Conservation (phyloP, 208 protist genomes). For the Leishmania lainsoni region DNA sequence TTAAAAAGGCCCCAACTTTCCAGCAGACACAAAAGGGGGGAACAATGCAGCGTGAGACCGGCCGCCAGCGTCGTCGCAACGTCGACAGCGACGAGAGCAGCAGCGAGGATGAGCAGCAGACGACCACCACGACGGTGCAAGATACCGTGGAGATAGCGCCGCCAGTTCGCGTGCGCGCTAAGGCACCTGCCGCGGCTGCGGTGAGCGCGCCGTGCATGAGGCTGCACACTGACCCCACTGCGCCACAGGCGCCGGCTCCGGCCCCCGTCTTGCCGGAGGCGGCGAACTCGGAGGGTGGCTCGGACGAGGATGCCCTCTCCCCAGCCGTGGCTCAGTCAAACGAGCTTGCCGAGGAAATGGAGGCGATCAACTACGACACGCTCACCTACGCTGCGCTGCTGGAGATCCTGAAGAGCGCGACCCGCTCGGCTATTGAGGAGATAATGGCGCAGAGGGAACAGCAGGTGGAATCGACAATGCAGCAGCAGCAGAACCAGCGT, state of each 20-base stretch:
- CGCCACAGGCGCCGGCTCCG: not conserved
- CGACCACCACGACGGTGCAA: not conserved
- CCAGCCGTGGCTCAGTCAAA: not conserved
- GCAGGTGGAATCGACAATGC: conserved; percentile 21
- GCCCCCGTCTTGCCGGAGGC: not conserved
- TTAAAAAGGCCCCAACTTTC: not conserved
- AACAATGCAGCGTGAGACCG: conserved; percentile 20
- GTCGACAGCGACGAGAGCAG: conserved; percentile 33
- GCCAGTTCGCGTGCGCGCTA: conserved; percentile 11
- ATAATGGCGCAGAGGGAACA: conserved; percentile 60
- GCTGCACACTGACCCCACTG: not conserved
- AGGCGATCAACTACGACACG: conserved; percentile 58
- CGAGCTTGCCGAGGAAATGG: conserved; percentile 39
- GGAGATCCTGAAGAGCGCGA: conserved; percentile 40
- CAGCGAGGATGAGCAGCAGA: conserved; percentile 28
- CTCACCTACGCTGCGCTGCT: conserved; percentile 61
- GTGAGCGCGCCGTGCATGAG: not conserved
- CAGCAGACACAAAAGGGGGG: not conserved
- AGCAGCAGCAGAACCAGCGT: conserved; percentile 44
- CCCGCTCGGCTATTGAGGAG: conserved; percentile 52
- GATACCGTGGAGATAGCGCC: conserved; percentile 2
- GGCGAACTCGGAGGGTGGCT: not conserved
- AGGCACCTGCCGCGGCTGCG: conserved; percentile 7
- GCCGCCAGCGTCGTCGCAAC: conserved; percentile 30
- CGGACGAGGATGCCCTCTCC: conserved; percentile 3